Evolutionary conservation across 768 basidiomycete species (phyloP).

Genomic region (Crucibulum laeve): DNA sequence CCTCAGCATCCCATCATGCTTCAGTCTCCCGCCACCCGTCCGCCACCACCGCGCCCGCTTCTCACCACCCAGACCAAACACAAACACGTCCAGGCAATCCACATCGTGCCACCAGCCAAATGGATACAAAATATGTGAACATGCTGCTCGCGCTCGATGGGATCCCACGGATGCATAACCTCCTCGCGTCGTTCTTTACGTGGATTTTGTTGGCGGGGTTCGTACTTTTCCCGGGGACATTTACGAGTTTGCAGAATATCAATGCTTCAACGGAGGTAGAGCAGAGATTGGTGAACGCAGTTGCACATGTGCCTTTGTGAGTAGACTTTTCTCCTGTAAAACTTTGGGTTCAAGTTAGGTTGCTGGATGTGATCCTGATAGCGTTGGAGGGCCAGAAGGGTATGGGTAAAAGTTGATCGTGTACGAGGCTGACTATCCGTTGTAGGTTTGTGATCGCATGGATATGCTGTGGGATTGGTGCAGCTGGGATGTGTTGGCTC

Average conservation of each 20-base stretch:
- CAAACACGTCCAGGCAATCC: conserved; percentile 3
- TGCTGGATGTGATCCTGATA: no score
- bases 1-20: no score
- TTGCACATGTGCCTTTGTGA: conserved; percentile 44
- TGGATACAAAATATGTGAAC: conserved; percentile 50
- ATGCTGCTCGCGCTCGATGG: conserved; percentile 60
- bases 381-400: background rate
- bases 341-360: no score
- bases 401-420: background rate
- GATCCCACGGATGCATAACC: conserved; percentile 45
- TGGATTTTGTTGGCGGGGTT: conserved; percentile 64
- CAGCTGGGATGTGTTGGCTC: conserved; percentile 49
- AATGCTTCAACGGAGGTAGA: conserved; percentile 23
- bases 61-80: background rate
- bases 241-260: conserved; percentile 39
- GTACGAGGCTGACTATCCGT: background rate
- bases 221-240: conserved; percentile 59
- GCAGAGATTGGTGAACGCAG: conserved; percentile 24
- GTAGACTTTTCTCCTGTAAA: no score
- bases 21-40: background rate
- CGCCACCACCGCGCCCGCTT: background rate
- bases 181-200: conserved; percentile 53
- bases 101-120: conserved; percentile 16
- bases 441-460: conserved; percentile 51
- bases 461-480: conserved; percentile 51